These are phyloP conservation scores for Pichia phayaonensis DNA, from an alignment of 805 yeast genomes.

Conservation along the genomic window DNA sequence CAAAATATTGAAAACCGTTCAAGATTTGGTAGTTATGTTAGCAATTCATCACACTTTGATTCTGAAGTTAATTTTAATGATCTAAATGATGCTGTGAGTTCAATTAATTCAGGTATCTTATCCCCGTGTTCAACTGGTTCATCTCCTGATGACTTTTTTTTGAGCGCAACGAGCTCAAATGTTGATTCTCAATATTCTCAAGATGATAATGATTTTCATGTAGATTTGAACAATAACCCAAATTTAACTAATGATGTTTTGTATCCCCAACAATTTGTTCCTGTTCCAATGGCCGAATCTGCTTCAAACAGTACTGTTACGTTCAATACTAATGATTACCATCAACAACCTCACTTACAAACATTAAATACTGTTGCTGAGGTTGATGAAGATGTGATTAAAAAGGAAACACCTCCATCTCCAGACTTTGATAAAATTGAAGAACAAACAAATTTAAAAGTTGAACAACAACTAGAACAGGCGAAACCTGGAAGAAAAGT, in stretches of 20 bases:
- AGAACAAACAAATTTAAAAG: constrained; percentile 6
- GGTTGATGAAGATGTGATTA: constrained; percentile 11
- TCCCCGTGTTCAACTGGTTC: constrained; percentile 32
- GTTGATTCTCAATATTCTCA: constrained; percentile 14
- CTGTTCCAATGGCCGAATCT: constrained; percentile 26
- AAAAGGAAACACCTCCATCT: constrained; percentile 4
- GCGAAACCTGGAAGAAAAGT: constrained; percentile 32
- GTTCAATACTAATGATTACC: constrained; percentile 15
- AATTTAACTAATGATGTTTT: constrained; percentile 9
- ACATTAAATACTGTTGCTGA: constrained; percentile 12
- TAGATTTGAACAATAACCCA: constrained; percentile 4
- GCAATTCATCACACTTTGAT: constrained; percentile 15
- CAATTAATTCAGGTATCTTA: constrained; percentile 24
- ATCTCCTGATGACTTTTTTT: constrained; percentile 30
- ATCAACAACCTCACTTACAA: constrained; percentile 2
- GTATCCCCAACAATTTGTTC: constrained; percentile 12
- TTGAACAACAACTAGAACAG: neutral
- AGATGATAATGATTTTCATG: constrained; percentile 8
- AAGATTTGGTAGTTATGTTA: constrained; percentile 16
- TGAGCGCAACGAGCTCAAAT: constrained; percentile 14
- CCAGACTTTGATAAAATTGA: constrained; percentile 7
- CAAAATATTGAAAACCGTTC: constrained; percentile 4
- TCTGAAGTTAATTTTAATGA: constrained; percentile 26
- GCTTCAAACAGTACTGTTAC: constrained; percentile 25
- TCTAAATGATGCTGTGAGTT: constrained; percentile 25